Base-by-base conservation (phyloP, 768 basidiomycete genomes). In the Russula foetens region DNA sequence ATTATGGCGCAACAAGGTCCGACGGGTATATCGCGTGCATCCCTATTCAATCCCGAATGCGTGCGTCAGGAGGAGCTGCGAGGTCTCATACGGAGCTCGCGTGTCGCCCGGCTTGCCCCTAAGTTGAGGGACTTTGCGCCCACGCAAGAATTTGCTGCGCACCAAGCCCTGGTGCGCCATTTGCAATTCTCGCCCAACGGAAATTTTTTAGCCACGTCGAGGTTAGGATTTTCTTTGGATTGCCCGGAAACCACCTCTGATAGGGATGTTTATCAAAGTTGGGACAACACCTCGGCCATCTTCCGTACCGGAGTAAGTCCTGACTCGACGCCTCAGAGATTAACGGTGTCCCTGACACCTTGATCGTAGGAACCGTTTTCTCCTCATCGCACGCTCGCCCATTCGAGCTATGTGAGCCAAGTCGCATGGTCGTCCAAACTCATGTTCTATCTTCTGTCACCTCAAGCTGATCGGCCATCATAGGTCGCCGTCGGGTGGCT, bases 131-230 rank as follows among this genome's bases (percentile, higher is more conserved):
- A 73, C 41, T 67, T 89, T 64, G 76, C 78, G 56, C 70, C 79
- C 7, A 82, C 82, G 0, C 81, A 88, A 67, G 84, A 84, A 62
- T 70, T 87, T 24, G 78, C 79, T 11, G 82, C 83, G 7, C 88
- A 90, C 70, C 73, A 76, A 53, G 86, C 84, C 4, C 77, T 88
- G 24, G 87, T 90, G 17, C 71, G 84, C 53, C 85, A 88, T 69
- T 69, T 90, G 67, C 84, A 89, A 69, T 90, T 90, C 72, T 88
- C 85, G 1, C 87, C 87, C 2, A 81, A 88, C 70, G 88, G 88
- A 14, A 83, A 78, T 66, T 86, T 80, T 66, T 68, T 90, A 64
- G 88, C 86, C 3, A 89, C 87, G 3, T 86, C 86, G 28, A 85
- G 85, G 81, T 84, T 65, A 46, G 55, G 53, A 15, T 41, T n/a